Evolutionary conservation across 140 eudicot genomes (phyloP), one percentile per base, ranked within the genome.

Genomic region (Ambrosia hybrid): DNA sequence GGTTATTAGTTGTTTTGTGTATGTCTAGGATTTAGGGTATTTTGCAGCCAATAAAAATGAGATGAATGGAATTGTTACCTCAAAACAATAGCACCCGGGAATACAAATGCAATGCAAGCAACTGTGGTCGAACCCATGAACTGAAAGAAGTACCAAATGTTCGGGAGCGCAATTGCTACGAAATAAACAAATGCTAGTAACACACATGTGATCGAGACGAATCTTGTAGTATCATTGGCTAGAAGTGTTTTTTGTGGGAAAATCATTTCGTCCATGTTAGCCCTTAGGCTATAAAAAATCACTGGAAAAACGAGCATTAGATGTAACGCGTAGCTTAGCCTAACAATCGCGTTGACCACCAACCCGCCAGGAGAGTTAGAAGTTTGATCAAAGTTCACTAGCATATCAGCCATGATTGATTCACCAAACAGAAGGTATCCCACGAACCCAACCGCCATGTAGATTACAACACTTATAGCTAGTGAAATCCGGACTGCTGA

Each of bases 121-220:
- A 87, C 87, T 0, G 97, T 88, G 0, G 99, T 94, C 7, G 97
- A 86, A 6, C 99, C 99, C 84, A 94, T 84, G 72, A 94, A 86
- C 85, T 94, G 96, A 74, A 94, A 94, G 76, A 91, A 91, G 83
- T 88, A 90, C 99, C 99, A 94, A 73, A 94, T 90, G 51, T 87
- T 83, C 3, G 99, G 99, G 51, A 94, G 64, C n/a, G 87, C 95
- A 53, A 90, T 80, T 7, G 99, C 92, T 6, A 84, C 87, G n/a
- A 80, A 11, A 65, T 94, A 90, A 13, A 77, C 66, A 64, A 90
- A 80, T 7, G 79, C 76, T 39, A 94, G 89, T 11, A 84, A 62
- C 9, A 78, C 51, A 15, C 76, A 77, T 7, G 97, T 94, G 34
- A 94, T 84, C 5, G 83, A 83, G 61, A 88, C 68, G 12, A 94